These are phyloP conservation scores for Chloridella minuta DNA, from an alignment of 352 stramenopile genomes.

Conservation along the genomic window DNA sequence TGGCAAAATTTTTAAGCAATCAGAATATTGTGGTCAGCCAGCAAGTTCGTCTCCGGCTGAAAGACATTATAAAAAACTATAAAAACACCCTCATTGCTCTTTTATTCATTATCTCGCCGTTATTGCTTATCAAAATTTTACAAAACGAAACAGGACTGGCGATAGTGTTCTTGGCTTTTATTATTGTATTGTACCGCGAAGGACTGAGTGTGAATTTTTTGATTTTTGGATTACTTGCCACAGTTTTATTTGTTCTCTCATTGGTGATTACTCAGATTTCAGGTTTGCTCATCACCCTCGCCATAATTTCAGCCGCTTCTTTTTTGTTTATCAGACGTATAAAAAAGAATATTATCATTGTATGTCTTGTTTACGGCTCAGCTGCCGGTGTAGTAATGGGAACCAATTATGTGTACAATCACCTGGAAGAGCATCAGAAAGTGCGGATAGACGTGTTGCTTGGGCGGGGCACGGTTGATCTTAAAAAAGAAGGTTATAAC, in stretches of 20 bases:
- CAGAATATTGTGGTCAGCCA: neutral
- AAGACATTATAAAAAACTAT: neutral
- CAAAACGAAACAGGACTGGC: neutral
- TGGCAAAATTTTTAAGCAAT: neutral
- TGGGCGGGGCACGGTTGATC: neutral
- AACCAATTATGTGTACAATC: neutral
- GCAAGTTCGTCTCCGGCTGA: neutral
- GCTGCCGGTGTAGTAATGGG: neutral
- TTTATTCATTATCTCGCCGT: neutral
- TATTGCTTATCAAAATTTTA: neutral
- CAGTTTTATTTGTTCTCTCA: neutral
- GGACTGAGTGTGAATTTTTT: neutral
- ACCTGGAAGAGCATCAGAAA: neutral
- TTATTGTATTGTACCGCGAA: neutral
- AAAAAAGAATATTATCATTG: neutral
- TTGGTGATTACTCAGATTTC: neutral
- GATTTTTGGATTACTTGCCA: neutral
- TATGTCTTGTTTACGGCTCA: neutral
- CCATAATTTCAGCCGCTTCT: neutral
- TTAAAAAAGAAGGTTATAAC: neutral
- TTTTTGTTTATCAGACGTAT: neutral
- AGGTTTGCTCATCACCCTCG: neutral
- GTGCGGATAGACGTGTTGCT: neutral
- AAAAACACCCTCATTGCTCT: neutral
- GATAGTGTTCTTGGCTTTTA: neutral